Base-by-base conservation (phyloP, 2,329 filamentous ascomycete genomes). In the Escovopsis sp. region DNA sequence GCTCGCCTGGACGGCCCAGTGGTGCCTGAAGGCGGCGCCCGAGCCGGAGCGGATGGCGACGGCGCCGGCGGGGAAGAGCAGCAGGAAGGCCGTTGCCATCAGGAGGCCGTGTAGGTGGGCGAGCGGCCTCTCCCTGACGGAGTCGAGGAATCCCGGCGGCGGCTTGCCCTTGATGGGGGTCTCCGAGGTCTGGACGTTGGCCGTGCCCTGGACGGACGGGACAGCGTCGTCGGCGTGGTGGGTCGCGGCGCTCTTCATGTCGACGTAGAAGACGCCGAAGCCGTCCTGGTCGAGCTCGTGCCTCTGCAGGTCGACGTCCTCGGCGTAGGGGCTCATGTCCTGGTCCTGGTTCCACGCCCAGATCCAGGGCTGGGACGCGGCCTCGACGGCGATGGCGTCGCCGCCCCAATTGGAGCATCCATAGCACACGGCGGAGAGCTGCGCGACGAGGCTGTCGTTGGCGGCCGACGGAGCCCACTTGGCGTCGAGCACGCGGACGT, bases 331-430 rank as follows among this genome's bases (percentile, higher is more conserved):
- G 10, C 41, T 42, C 33, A 53, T 47, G 40, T 46, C 44, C 36
- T 54, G 52, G 11, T 39, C 43, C 14, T 39, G 25, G 30, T 54
- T 53, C 50, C 48, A 52, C 6, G 50, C 50, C 52, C 52, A 54
- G 39, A 54, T 47, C 48, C 51, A 50, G 15, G 52, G 49, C 45
- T 53, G 51, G 4, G 49, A 50, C 9, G 27, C 35, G 9, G 49
- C 37, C 8, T 47, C 44, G 5, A 45, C 42, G 0, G 49, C 47
- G 15, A 53, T 42, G 14, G 42, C 32, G 2, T 46, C 39, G 4
- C 46, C 49, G 2, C 40, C 41, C 48, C 50, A 53, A 24, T 42
- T 38, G 11, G 47, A 48, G 43, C 52, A 54, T 9, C 46, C 51
- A 41, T 51, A 53, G 45, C 51, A 53, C 15, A 53, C 44, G 11